Base-by-base conservation (phyloP, 139 green algal genomes). In the Coelastrella sp. region DNA sequence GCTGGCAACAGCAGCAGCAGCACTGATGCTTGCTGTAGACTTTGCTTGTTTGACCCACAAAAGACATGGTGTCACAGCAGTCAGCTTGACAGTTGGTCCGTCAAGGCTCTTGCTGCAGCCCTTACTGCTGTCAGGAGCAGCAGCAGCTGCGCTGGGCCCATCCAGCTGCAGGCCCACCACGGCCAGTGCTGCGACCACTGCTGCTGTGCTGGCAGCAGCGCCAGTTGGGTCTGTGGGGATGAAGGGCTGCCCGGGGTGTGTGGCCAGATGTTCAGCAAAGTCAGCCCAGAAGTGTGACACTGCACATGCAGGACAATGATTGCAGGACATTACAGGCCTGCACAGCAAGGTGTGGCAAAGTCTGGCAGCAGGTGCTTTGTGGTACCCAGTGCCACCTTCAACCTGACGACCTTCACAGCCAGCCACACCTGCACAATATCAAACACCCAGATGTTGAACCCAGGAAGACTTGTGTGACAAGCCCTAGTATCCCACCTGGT, bases 201-300 rank as follows among this genome's bases (percentile, higher is more conserved):
- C 35, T 57, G 86, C 73, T 35, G 78, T 84, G 73, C 73, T 90
- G 22, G 73, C 58, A 15, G 86, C 22, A 22, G 58, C 75, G 5
- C 63, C 86, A 79, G 86, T 90, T 10, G 78, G 86, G 58, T 90
- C 74, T 49, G 76, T 19, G 6, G 86, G 86, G 6, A 90, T 56
- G 73, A 90, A 90, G 0, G 86, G 58, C n/a, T 56, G 19, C 7
- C 22, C 86, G 4, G 73, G 70, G n/a, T 59, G 20, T n/a, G 86
- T 63, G 22, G 86, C 74, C 74, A 90, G 59, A 74, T 90, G 86
- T 5, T n/a, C 14, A 25, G 86, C 86, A 82, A 74, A 85, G 6
- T 80, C 74, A 20, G 86, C 74, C 86, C 86, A 90, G 59, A 90
- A 90, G 68, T 63, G 73, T 8, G 59, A 79, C 22, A 73, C 57